A percentile compares a stretch with the other conserved stretches of the same genome.
phyloP scores from a whole-genome alignment of 495 filamentous ascomycete genomes.

The Glarea lozoyensis region DNA sequence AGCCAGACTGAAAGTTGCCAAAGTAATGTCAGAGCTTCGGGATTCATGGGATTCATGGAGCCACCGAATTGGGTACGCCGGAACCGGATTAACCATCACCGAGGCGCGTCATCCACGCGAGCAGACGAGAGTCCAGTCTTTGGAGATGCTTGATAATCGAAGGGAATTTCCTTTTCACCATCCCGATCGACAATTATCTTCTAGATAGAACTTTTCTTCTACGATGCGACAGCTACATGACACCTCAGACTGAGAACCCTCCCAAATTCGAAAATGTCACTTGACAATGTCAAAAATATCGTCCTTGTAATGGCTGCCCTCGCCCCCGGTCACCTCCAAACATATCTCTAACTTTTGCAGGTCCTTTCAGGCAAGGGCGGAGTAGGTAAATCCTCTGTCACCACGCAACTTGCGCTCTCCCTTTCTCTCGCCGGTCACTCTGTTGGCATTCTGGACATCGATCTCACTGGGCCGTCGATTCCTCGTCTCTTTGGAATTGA shows the following conservation, averaged over 20 bases:
- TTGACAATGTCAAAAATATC: slow-evolving; percentile 50
- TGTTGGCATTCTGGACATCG: slow-evolving; percentile 92
- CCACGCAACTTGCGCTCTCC: slow-evolving; percentile 87
- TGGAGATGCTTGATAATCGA: slow-evolving; percentile 21
- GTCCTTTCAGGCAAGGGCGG: slow-evolving; percentile 96
- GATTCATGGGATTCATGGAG: too few species aligned
- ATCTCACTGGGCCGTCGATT: slow-evolving; percentile 93
- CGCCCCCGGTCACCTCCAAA: neutral
- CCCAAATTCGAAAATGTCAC: slow-evolving; percentile 35
- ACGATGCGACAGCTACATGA: slow-evolving; percentile 11
- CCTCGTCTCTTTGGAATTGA: slow-evolving; percentile 89
- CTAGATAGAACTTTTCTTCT: too few species aligned
- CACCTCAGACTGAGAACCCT: slow-evolving; percentile 1
- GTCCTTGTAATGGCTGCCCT: slow-evolving; percentile 38
- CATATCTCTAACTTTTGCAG: slow-evolving; percentile 26
- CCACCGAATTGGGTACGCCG: too few species aligned
- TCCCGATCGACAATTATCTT: too few species aligned
- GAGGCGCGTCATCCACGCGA: too few species aligned
- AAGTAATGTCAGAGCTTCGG: too few species aligned
- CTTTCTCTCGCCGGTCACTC: slow-evolving; percentile 74
- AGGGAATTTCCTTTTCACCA: slow-evolving; percentile 15
- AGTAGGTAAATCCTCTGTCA: slow-evolving; percentile 94
- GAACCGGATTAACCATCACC: too few species aligned
- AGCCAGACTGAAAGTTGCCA: too few species aligned
- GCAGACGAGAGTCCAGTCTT: too few species aligned